These are phyloP conservation scores for Coleophoma cylindrospora DNA, from an alignment of 2,329 filamentous ascomycete genomes.

Conservation along the genomic window DNA sequence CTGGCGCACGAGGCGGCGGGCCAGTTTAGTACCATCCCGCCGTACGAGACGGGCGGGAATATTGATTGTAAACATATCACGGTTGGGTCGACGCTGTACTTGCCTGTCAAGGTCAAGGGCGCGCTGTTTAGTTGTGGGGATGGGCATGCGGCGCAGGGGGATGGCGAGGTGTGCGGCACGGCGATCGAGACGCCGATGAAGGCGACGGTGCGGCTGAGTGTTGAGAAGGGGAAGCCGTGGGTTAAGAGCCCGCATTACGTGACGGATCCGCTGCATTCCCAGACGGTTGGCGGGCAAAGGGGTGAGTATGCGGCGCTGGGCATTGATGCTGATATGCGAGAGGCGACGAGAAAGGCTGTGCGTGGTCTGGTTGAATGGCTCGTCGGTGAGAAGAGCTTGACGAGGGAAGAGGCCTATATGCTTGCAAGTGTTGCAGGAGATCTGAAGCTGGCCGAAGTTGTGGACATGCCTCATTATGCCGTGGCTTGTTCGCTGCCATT, in stretches of 20 bases:
- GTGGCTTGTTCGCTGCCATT: constrained; percentile 44
- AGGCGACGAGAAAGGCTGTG: constrained; percentile 43
- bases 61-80: constrained; percentile 47
- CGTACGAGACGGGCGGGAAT: constrained; percentile 47
- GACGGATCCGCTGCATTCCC: constrained; percentile 25
- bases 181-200: constrained; percentile 49
- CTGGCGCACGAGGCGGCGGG: constrained; percentile 39
- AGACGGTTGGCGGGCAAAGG: constrained; percentile 23
- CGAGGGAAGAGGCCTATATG: constrained; percentile 45
- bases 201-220: constrained; percentile 41
- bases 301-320: constrained; percentile 43
- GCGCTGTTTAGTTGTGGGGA: constrained; percentile 50
- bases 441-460: constrained; percentile 45
- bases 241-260: constrained; percentile 42
- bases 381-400: constrained; percentile 38
- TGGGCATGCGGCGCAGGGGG: constrained; percentile 48
- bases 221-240: constrained; percentile 40
- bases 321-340: constrained; percentile 38
- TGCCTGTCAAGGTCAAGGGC: constrained; percentile 43
- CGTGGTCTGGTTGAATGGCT: constrained; percentile 44
- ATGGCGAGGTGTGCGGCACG: constrained; percentile 50
- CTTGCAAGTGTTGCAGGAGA: constrained; percentile 43
- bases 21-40: constrained; percentile 44
- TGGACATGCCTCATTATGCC: constrained; percentile 49
- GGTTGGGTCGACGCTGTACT: constrained; percentile 39